Percentiles rank a stretch among this genome's conserved stretches.
Conservation (phyloP, 163 green algal genomes). For the Coccomyxa subellipsoidea region DNA sequence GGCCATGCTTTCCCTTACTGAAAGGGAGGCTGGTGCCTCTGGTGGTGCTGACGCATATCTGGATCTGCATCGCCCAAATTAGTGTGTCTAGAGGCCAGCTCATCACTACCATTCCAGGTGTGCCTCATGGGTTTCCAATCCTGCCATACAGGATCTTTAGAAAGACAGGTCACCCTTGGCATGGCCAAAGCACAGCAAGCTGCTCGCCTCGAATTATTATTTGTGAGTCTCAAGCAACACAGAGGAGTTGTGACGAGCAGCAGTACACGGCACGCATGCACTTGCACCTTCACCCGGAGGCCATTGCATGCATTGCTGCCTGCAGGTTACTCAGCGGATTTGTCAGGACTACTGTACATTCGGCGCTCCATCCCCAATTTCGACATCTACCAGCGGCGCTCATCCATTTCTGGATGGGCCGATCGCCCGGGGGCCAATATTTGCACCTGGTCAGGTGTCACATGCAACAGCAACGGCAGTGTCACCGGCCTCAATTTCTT, state of each 20-base stretch:
- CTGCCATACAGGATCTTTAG: too few species aligned
- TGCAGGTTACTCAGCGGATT: not conserved
- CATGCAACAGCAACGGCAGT: not conserved
- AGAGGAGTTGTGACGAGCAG: too few species aligned
- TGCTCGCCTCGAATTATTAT: too few species aligned
- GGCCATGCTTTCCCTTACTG: not conserved
- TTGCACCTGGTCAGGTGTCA: not conserved
- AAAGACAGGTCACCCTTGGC: too few species aligned
- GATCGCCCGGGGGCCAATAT: not conserved
- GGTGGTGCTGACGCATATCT: not conserved
- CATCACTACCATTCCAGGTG: not conserved
- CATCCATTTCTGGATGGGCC: not conserved
- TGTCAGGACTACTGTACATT: not conserved
- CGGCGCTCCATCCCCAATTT: not conserved
- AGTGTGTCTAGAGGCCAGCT: too few species aligned
- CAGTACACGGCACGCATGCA: too few species aligned
- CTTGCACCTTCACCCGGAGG: too few species aligned
- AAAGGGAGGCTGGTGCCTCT: not conserved
- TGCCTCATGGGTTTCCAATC: too few species aligned
- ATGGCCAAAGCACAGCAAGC: too few species aligned
- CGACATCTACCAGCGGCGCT: not conserved
- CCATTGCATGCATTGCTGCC: too few species aligned
- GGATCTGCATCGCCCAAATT: not conserved
- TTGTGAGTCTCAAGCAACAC: too few species aligned
- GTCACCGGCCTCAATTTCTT: not conserved